Percentiles rank a stretch among this genome's conserved stretches.
Conservation (phyloP, 805 yeast species). For the Cyberlindnera galapagoensis region DNA sequence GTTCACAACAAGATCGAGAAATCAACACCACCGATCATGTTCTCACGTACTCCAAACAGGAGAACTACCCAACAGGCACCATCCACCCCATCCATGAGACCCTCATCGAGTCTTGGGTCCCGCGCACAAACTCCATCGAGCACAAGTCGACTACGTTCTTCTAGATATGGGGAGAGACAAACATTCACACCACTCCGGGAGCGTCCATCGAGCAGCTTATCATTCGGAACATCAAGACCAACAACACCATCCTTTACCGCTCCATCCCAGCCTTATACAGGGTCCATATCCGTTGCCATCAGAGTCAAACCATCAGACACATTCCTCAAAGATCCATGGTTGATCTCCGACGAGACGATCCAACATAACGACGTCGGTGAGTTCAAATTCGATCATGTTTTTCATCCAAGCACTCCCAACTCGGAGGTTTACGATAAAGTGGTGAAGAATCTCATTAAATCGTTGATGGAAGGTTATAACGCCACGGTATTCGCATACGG, state of each 20-base stretch:
- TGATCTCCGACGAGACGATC: conserved; percentile 30
- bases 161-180: conserved; percentile 18
- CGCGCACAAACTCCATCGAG: conserved; percentile 20
- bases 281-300: conserved; percentile 69
- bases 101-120: conserved; percentile 16
- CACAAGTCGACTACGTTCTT: conserved; percentile 9
- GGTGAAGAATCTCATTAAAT: conserved; percentile 47
- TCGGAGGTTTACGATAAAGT: conserved; percentile 49
- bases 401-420: conserved; percentile 49
- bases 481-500: conserved; percentile 95
- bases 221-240: conserved; percentile 17
- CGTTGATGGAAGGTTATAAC: conserved; percentile 67
- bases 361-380: conserved; percentile 54
- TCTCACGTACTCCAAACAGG: conserved; percentile 19
- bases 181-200: conserved; percentile 20
- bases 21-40: too few species aligned
- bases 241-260: conserved; percentile 18
- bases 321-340: conserved; percentile 27
- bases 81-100: conserved; percentile 20
- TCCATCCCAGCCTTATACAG: conserved; percentile 40
- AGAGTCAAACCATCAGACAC: conserved; percentile 60
- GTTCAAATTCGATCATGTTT: conserved; percentile 76
- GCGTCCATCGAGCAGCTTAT: conserved; percentile 13
- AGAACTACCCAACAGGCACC: conserved; percentile 7
- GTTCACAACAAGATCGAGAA: too few species aligned